A percentile compares a stretch with the other conserved stretches of the same genome.
phyloP scores from a whole-genome alignment of 169 alveolate genomes.

The Nephromyces sp. region DNA sequence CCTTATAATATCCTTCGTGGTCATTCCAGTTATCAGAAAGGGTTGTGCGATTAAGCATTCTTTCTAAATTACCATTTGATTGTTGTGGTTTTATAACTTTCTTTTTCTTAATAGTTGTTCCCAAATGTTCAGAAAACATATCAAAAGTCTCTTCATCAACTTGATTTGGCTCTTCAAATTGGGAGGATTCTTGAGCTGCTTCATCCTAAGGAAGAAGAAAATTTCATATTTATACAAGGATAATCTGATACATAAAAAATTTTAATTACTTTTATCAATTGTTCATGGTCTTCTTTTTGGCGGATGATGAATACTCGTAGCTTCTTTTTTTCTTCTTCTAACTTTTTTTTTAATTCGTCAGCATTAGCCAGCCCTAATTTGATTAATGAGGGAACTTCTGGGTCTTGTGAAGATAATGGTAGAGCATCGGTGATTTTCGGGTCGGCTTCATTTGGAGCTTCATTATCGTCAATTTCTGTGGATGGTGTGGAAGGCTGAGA shows the following conservation, averaged over 20 bases:
- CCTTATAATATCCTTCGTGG: conserved; percentile 29
- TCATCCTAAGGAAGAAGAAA: not conserved
- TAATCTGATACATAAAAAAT: not conserved
- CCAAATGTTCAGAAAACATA: conserved; percentile 16
- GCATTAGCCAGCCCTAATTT: conserved; percentile 2
- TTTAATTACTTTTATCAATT: not conserved
- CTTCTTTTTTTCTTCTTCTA: conserved; percentile 28
- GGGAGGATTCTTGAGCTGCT: not conserved
- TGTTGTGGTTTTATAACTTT: not conserved
- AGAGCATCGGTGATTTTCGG: not conserved
- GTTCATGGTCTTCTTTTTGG: conserved; percentile 27
- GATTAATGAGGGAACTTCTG: not conserved
- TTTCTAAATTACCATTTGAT: not conserved
- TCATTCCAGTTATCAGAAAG: conserved; percentile 31
- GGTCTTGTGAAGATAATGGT: not conserved
- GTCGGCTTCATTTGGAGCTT: not conserved
- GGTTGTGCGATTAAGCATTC: not conserved
- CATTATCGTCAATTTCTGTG: not conserved
- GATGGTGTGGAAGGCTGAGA: conserved; percentile 1
- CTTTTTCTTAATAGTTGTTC: not conserved
- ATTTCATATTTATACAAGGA: not conserved
- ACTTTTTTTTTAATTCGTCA: conserved; percentile 14
- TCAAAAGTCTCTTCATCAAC: conserved; percentile 24
- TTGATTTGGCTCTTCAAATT: conserved; percentile 4
- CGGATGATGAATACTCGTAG: conserved; percentile 28